Evolutionary conservation across 2,329 filamentous ascomycete genomes (phyloP).

Genomic region (Xylaria sp.): DNA sequence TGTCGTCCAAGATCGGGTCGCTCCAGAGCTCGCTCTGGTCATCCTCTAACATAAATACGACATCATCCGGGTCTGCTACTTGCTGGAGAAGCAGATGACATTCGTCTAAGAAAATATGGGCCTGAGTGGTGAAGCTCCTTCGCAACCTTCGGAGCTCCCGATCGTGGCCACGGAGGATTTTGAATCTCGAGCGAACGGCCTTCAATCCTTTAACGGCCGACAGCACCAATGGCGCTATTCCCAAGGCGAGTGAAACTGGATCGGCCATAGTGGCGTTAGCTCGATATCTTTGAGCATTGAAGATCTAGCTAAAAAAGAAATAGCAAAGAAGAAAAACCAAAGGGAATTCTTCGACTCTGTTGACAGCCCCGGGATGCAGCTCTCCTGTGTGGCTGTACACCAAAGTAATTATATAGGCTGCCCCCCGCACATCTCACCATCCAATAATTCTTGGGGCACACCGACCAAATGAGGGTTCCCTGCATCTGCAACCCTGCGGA

Average conservation of each 20-base stretch:
- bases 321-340: background rate
- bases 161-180: slow-evolving; percentile 32
- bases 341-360: background rate
- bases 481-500: slow-evolving; percentile 5
- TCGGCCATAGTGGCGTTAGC: slow-evolving; percentile 26
- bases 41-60: slow-evolving; percentile 28
- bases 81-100: slow-evolving; percentile 34
- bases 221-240: slow-evolving; percentile 34
- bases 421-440: background rate
- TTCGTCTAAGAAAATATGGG: slow-evolving; percentile 34
- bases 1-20: slow-evolving; percentile 12
- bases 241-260: slow-evolving; percentile 29
- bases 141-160: slow-evolving; percentile 31
- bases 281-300: background rate
- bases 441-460: background rate
- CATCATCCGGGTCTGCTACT: slow-evolving; percentile 25
- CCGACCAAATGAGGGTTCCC: too few species aligned
- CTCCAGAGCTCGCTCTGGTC: slow-evolving; percentile 16
- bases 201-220: slow-evolving; percentile 31
- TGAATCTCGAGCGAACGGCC: slow-evolving; percentile 30
- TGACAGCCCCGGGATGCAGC: background rate
- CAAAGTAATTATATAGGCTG: background rate
- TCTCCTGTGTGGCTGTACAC: slow-evolving; percentile 1
- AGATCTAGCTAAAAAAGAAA: background rate
- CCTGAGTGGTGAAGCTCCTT: slow-evolving; percentile 32